phyloP scores from a whole-genome alignment of 768 basidiomycete genomes.

The Tricholoma furcatifolium region DNA sequence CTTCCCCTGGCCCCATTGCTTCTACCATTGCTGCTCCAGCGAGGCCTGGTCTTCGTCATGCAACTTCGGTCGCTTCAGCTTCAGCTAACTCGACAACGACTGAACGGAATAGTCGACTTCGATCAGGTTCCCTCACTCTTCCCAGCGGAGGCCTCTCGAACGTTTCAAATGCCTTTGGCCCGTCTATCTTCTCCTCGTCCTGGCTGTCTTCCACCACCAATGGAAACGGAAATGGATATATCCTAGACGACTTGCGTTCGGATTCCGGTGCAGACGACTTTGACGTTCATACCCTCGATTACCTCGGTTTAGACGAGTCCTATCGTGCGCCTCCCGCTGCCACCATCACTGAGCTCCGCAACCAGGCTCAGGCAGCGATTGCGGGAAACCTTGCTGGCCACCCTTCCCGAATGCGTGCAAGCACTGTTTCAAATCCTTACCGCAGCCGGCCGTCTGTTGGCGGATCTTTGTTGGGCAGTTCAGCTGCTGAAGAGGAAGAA shows the following conservation, averaged over 20 bases:
- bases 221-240: constrained; percentile 53
- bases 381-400: constrained; percentile 72
- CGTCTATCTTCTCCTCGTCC: constrained; percentile 86
- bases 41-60: constrained; percentile 73
- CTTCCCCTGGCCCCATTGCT: constrained; percentile 43
- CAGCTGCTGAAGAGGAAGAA: constrained; percentile 71
- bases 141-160: constrained; percentile 76
- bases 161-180: constrained; percentile 82
- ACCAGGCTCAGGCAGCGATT: constrained; percentile 88
- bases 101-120: constrained; percentile 78
- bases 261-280: constrained; percentile 85
- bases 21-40: constrained; percentile 42
- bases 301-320: constrained; percentile 91
- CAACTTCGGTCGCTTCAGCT: constrained; percentile 64
- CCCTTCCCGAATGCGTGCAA: constrained; percentile 81
- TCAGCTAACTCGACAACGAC: constrained; percentile 48
- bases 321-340: constrained; percentile 78
- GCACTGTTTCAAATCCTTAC: constrained; percentile 93
- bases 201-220: constrained; percentile 73
- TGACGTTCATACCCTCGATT: constrained; percentile 93
- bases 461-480: constrained; percentile 62
- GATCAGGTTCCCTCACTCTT: constrained; percentile 90
- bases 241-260: constrained; percentile 80
- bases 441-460: constrained; percentile 59
- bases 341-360: constrained; percentile 85